Base-by-base conservation (phyloP, 2,329 filamentous ascomycete species). In the Botryotinia calthae region DNA sequence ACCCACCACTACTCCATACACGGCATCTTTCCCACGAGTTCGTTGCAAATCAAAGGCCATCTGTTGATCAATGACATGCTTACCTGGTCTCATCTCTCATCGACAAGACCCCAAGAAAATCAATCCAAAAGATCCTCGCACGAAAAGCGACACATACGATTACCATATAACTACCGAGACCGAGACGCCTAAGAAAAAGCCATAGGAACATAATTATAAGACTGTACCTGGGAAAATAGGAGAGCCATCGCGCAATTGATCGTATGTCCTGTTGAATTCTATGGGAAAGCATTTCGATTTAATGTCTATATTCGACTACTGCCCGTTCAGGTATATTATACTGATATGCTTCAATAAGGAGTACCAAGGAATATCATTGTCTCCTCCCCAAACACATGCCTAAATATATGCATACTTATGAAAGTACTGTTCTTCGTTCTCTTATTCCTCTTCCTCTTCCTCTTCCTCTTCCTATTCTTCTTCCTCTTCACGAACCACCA, bases 21-120 rank as follows among this genome's bases (percentile, higher is more conserved):
- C 34, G 34, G 22, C 34, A 40, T 25, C 28, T 51, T 37, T 54
- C 64, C 65, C 65, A 67, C 65, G 48, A 25, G 65, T 67, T 56
- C 65, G 65, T 67, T 22, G n/a, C 34, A 18, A 56, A 67, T 56
- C 8, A 56, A 67, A 56, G 65, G 37, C 9, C 65, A 37, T 51
- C 48, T 67, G n/a, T 56, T 67, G 65, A 56, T 67, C 65, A 56
- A 37, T 56, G 65, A 37, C 31, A 61, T 54, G 64, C 46, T 66
- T 66, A 54, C 34, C 31, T 66, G 64, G 40, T 66, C 64, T 9
- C 14, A 31, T 44, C 44, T 44, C 40, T 63, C 40, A 46, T 44
- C 44, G n/a, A 48, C 42, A 12, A 12, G 28, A 59, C 59, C 59
- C 37, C 59, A n/a, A 63, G 22, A 42, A 4, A 34, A 34, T 1